Percentiles rank a stretch among this genome's conserved stretches.
These are phyloP conservation scores for Phytopythium montanum DNA, from an alignment of 352 stramenopile species.

Conservation along the genomic window DNA sequence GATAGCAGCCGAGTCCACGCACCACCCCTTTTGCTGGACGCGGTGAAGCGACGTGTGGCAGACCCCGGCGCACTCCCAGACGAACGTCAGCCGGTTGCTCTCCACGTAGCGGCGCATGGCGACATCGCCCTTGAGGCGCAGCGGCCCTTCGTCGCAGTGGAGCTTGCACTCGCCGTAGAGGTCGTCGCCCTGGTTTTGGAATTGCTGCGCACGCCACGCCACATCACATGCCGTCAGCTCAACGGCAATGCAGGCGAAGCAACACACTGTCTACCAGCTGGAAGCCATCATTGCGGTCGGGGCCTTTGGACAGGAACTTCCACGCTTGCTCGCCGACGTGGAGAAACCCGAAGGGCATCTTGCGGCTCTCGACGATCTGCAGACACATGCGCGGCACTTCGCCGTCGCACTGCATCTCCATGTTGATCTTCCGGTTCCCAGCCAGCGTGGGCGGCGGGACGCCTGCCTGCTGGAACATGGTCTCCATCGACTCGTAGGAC, in stretches of 20 bases:
- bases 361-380: conserved; percentile 36
- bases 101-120: conserved; percentile 42
- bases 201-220: conserved; percentile 14
- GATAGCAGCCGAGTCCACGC: not conserved
- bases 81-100: conserved; percentile 36
- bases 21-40: conserved; percentile 53
- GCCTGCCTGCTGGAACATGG: conserved; percentile 25
- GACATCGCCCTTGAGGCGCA: conserved; percentile 35
- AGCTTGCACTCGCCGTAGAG: conserved; percentile 44
- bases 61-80: conserved; percentile 42
- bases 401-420: conserved; percentile 37
- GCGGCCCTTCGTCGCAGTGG: conserved; percentile 21
- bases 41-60: conserved; percentile 23
- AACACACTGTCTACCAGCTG: conserved; percentile 23
- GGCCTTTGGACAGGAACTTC: conserved; percentile 26
- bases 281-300: conserved; percentile 20
- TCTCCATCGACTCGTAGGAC: conserved; percentile 25
- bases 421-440: conserved; percentile 35
- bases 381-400: conserved; percentile 33
- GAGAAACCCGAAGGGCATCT: conserved; percentile 27
- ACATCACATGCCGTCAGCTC: not conserved
- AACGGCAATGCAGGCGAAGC: conserved; percentile 1
- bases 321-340: conserved; percentile 27
- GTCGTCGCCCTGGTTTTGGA: conserved; percentile 39
- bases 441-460: conserved; percentile 15